Percentiles rank a stretch among this genome's conserved stretches.
phyloP scores from a whole-genome alignment of 176 grass and related monocot genomes.

The Poa annua region DNA sequence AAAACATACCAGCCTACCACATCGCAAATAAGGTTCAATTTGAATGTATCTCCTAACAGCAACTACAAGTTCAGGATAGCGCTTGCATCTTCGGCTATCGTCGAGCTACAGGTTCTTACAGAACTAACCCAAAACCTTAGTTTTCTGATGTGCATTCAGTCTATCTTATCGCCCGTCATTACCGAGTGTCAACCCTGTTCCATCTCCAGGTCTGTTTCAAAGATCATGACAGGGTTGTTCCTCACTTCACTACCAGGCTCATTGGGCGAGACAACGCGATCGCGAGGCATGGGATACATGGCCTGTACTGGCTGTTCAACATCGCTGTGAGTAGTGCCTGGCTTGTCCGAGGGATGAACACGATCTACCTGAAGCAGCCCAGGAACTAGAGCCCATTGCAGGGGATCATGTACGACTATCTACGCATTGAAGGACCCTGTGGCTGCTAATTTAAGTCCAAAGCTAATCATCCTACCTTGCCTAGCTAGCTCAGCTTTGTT shows the following conservation, averaged over 20 bases:
- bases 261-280: conserved; percentile 85
- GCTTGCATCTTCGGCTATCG: conserved; percentile 68
- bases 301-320: conserved; percentile 74
- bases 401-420: conserved; percentile 89
- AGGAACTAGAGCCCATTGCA: conserved; percentile 70
- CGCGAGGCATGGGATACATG: conserved; percentile 86
- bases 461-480: neutral
- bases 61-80: conserved; percentile 78
- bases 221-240: conserved; percentile 33
- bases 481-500: neutral
- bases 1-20: conserved; percentile 69
- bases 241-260: conserved; percentile 67
- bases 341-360: conserved; percentile 68
- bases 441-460: neutral
- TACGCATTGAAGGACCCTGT: conserved; percentile 78
- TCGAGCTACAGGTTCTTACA: conserved; percentile 73
- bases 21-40: conserved; percentile 91
- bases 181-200: conserved; percentile 6
- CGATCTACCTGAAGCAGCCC: conserved; percentile 78
- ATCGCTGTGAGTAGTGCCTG: conserved; percentile 52
- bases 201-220: conserved; percentile 73
- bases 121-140: neutral
- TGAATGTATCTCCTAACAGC: conserved; percentile 50
- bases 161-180: neutral
- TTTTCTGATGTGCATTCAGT: neutral